Percentiles rank a stretch among this genome's conserved stretches.
Evolutionary conservation across 179 eudicot species (phyloP).

Genomic region (Spinacia oleracea): DNA sequence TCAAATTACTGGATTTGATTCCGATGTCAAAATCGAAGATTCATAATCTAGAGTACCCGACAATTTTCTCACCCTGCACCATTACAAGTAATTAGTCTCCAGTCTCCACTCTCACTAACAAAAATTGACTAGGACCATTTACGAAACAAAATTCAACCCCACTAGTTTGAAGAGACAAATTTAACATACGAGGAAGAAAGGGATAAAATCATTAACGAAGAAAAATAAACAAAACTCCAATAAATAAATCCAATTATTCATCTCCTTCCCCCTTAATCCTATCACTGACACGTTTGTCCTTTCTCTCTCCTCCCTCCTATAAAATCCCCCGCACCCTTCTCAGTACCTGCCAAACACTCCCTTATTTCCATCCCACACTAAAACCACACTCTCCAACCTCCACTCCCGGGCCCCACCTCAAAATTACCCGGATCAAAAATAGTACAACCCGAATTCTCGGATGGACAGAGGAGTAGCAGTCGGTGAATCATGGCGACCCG

Average conservation of each 20-base stretch:
- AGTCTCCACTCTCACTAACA: neutral
- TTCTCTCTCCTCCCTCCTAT: conserved; percentile 11
- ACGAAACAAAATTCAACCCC: neutral
- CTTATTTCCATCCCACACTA: neutral
- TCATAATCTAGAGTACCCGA: too few species aligned
- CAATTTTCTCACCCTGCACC: too few species aligned
- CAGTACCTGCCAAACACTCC: conserved; percentile 23
- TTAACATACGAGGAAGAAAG: neutral
- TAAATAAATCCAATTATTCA: neutral
- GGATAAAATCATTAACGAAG: neutral
- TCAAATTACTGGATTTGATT: too few species aligned
- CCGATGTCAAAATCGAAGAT: too few species aligned
- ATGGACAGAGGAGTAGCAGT: conserved; percentile 42
- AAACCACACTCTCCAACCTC: neutral
- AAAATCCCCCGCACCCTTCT: conserved; percentile 22
- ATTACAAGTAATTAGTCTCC: neutral
- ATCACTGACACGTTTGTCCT: conserved; percentile 26
- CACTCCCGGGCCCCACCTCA: conserved; percentile 7
- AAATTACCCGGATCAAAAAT: neutral
- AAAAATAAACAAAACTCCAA: neutral
- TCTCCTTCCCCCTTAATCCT: neutral
- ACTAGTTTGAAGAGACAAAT: neutral
- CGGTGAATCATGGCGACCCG: conserved; percentile 37
- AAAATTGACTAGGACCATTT: neutral
- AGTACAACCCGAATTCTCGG: neutral